Base-by-base conservation (phyloP, 495 filamentous ascomycete genomes). In the Elasticomyces elasticus region DNA sequence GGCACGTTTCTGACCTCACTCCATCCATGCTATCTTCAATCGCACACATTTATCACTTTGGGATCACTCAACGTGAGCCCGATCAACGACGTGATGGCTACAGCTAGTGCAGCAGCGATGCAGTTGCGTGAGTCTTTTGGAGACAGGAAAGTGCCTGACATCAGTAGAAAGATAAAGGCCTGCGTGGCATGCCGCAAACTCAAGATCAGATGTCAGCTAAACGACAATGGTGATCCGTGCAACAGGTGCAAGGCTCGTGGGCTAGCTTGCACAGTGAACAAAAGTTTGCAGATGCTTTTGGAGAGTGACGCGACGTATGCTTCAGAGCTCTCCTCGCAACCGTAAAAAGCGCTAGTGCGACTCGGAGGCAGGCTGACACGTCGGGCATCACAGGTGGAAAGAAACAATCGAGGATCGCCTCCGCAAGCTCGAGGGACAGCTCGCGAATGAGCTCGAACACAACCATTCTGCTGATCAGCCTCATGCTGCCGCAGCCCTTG, bases 151-250 rank as follows among this genome's bases (percentile, higher is more conserved):
- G 22, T 49, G 10, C 22, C 45, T 6, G 45, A 49, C 45, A 49
- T 49, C 45, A 49, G 45, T 23, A 11, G 45, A 9, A 49, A 49
- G 26, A 49, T 49, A 9, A 49, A 15, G 25, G 45, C 45, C 11
- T 49, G 45, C 25, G 20, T 49, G 7, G 45, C 45, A 49, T 49
- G 45, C 45, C 20, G 45, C 22, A 49, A 49, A 23, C 45, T 49
- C 20, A 30, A 49, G 45, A n/a, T 49, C 11, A n/a, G 19, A 49
- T 49, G 45, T 30, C 45, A 49, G 11, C 23, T 49, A 23, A 15
- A 10, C 15, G 45, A 23, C 13, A n/a, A 11, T 23, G 23, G 20
- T n/a, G 11, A 6, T 10, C 45, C 45, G 5, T 49, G 22, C 19
- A 49, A 7, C 5, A 11, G 26, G 15, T 49, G 20, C 23, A 49